A percentile compares a stretch with the other conserved stretches of the same genome.
Conservation (phyloP, 2,329 filamentous ascomycete species). For the Alternaria infectoria region DNA sequence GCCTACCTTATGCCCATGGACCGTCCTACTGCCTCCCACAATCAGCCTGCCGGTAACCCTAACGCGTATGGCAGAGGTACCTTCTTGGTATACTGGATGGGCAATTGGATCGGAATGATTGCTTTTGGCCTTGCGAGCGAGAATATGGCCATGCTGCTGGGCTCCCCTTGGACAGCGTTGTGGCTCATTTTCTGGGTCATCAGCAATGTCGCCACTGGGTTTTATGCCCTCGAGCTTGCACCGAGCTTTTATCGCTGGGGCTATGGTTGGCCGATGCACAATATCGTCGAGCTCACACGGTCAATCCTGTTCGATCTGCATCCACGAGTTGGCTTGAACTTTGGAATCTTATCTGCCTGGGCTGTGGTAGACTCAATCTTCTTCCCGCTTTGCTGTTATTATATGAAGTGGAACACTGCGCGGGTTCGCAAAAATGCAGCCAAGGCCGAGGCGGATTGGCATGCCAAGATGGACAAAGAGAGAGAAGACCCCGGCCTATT, state of each 20-base stretch:
- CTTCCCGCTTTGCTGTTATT: slow-evolving; percentile 58
- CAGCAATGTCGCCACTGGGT: slow-evolving; percentile 66
- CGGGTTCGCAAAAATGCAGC: slow-evolving; percentile 31
- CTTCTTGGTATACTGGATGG: slow-evolving; percentile 68
- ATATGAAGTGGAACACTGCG: slow-evolving; percentile 50
- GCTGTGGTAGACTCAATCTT: slow-evolving; percentile 57
- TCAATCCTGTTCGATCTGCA: slow-evolving; percentile 67
- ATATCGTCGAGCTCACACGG: slow-evolving; percentile 65
- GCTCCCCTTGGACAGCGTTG: slow-evolving; percentile 65
- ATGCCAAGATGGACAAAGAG: slow-evolving; percentile 38
- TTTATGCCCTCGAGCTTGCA: slow-evolving; percentile 64
- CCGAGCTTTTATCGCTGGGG: slow-evolving; percentile 66
- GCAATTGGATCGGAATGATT: slow-evolving; percentile 68
- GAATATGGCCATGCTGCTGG: slow-evolving; percentile 69
- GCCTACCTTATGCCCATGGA: slow-evolving; percentile 67
- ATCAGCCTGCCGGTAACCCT: slow-evolving; percentile 53
- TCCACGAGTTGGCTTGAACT: slow-evolving; percentile 64
- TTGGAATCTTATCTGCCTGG: slow-evolving; percentile 67
- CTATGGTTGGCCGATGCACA: slow-evolving; percentile 68
- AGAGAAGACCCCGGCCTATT: slow-evolving; percentile 31
- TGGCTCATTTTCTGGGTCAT: slow-evolving; percentile 74
- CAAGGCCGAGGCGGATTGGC: slow-evolving; percentile 30
- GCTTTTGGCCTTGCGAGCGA: slow-evolving; percentile 68
- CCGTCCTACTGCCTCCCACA: slow-evolving; percentile 54
- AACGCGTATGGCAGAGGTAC: slow-evolving; percentile 63